Base-by-base conservation (phyloP, 2,329 filamentous ascomycete species). In the Penicillium occitanis region DNA sequence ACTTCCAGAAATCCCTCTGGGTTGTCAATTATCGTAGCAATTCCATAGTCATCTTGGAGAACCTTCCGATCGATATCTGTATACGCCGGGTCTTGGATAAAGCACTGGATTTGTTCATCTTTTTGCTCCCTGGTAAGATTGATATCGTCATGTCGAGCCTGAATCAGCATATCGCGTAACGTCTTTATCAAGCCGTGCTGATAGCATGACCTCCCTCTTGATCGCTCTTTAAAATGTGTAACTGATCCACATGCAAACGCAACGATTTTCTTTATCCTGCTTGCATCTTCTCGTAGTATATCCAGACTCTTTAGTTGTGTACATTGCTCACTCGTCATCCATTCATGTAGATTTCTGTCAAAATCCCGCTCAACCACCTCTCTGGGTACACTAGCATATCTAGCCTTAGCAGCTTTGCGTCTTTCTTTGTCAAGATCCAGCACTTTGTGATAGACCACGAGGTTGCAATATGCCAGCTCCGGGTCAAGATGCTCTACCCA, bases 211-310 rank as follows among this genome's bases (percentile, higher is more conserved):
- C 40, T 11, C 10, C 14, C 25, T 17, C 25, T 10, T 11, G 40
- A 46, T 22, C 40, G 40, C 3, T 28, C 17, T 2, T 35, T 8
- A 48, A 2, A 22, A 30, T n/a, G 35, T 10, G 40, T 48, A 46
- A 60, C 48, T 17, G 40, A 60, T 60, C 58, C 58, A 46, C 25
- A 60, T 60, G 58, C 40, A 33, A 48, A 60, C 5, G 58, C 58
- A 19, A 46, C 28, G 13, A 46, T 60, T 25, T 46, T 60, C 17
- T 33, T 60, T 28, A 60, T 46, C 30, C 14, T 46, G 40, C 30
- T 11, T 60, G 58, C 58, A 4, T 46, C 37, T 25, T 46, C 13
- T 33, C 22, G 40, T 46, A 60, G 58, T 33, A 60, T 19, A 33
- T 42, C 2, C 40, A 46, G 14, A 6, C 8, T 60, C 30, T 14